Evolutionary conservation across 129 eudicot genomes (phyloP).

Genomic region (Glebionis coronaria): DNA sequence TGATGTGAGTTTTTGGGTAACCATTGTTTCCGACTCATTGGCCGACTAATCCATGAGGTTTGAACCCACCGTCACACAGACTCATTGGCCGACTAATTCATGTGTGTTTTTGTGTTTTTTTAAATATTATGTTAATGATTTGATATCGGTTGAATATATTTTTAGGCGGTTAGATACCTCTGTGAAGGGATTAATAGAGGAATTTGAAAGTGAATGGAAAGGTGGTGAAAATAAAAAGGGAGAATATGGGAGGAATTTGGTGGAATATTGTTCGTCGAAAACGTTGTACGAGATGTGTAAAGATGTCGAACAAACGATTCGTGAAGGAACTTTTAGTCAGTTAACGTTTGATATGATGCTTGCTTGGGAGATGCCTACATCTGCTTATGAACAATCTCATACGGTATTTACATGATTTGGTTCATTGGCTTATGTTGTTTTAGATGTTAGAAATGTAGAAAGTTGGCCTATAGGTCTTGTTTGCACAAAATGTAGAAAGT

Average conservation of each 20-base stretch:
- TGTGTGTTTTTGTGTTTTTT: no score
- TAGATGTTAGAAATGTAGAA: not conserved
- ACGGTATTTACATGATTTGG: slow-evolving; percentile 26
- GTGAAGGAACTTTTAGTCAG: slow-evolving; percentile 60
- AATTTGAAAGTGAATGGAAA: slow-evolving; percentile 54
- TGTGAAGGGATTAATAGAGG: slow-evolving; percentile 45
- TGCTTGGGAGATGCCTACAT: slow-evolving; percentile 77
- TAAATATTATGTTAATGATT: slow-evolving; percentile 10
- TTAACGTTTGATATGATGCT: slow-evolving; percentile 90
- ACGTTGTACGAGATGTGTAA: slow-evolving; percentile 47
- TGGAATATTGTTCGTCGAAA: slow-evolving; percentile 63
- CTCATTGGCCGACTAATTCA: no score
- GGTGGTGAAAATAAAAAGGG: slow-evolving; percentile 41
- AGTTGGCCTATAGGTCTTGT: slow-evolving; percentile 3
- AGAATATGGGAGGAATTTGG: slow-evolving; percentile 56
- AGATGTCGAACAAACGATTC: slow-evolving; percentile 46
- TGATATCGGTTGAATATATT: not conserved
- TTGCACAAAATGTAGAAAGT: not conserved
- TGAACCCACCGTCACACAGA: no score
- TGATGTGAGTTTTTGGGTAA: no score
- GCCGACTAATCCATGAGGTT: no score
- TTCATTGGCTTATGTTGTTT: not conserved
- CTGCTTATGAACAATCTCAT: slow-evolving; percentile 46
- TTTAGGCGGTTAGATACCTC: slow-evolving; percentile 50
- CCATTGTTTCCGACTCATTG: no score